These are phyloP conservation scores for Tilletia caries DNA, from an alignment of 1,284 basidiomycete genomes.

Conservation along the genomic window DNA sequence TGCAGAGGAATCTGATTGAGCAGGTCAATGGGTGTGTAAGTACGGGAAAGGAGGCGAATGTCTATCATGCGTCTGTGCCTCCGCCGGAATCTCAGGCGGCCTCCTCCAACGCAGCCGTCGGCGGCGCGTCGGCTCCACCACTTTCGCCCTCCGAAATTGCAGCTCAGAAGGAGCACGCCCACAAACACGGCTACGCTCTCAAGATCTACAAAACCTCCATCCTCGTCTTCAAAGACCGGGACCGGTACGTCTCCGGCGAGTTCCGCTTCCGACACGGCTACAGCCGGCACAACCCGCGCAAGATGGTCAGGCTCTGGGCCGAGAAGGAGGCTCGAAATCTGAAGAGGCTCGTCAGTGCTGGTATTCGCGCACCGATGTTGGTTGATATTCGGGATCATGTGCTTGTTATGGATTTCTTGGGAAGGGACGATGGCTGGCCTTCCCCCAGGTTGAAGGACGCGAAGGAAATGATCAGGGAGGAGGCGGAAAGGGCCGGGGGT, in stretches of 20 bases:
- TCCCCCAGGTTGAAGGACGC: slow-evolving; percentile 47
- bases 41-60: slow-evolving; percentile 52
- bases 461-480: slow-evolving; percentile 36
- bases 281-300: slow-evolving; percentile 85
- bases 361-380: slow-evolving; percentile 79
- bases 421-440: slow-evolving; percentile 55
- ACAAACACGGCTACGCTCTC: slow-evolving; percentile 58
- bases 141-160: background rate
- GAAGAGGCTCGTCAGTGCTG: slow-evolving; percentile 74
- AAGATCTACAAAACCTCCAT: slow-evolving; percentile 99
- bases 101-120: slow-evolving; percentile 2
- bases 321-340: slow-evolving; percentile 98
- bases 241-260: slow-evolving; percentile 85
- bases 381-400: slow-evolving; percentile 95
- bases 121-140: background rate
- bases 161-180: slow-evolving; percentile 1
- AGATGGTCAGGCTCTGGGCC: slow-evolving; percentile 98
- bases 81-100: slow-evolving; percentile 7
- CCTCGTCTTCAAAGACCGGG: slow-evolving; percentile 91
- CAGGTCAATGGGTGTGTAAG: slow-evolving; percentile 46
- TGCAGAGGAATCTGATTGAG: slow-evolving; percentile 41
- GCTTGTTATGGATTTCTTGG: slow-evolving; percentile 91
- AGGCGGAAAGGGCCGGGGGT: slow-evolving; percentile 22
- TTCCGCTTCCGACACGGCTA: slow-evolving; percentile 91
- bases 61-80: slow-evolving; percentile 47